Conservation (phyloP, 2,329 filamentous ascomycete genomes). For the Tolypocladium cylindrosporum region DNA sequence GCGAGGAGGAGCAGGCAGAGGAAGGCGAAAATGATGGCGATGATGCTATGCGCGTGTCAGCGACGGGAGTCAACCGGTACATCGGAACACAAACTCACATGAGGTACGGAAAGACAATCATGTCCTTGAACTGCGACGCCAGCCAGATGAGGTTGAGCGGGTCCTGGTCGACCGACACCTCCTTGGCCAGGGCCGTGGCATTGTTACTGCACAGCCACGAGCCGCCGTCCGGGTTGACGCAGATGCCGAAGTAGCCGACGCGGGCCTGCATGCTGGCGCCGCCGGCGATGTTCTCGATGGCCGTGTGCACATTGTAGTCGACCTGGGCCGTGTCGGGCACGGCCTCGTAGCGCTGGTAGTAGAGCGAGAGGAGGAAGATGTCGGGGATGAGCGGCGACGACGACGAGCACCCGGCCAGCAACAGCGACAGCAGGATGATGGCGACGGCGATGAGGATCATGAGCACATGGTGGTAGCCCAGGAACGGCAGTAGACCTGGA, state of each 20-base stretch:
- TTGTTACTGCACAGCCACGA: conserved; percentile 96
- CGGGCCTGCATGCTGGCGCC: conserved; percentile 76
- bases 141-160: conserved; percentile 97
- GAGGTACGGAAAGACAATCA: conserved; percentile 95
- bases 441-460: conserved; percentile 94
- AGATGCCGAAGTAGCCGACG: conserved; percentile 97
- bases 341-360: conserved; percentile 82
- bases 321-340: conserved; percentile 79
- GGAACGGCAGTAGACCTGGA: conserved; percentile 55
- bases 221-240: conserved; percentile 82
- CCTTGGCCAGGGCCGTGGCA: conserved; percentile 81
- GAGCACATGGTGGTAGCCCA: conserved; percentile 75
- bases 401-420: conserved; percentile 92
- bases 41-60: conserved; percentile 52
- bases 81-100: conserved; percentile 52
- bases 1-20: conserved; percentile 89
- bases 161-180: conserved; percentile 84
- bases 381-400: conserved; percentile 89
- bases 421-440: conserved; percentile 86
- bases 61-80: not conserved
- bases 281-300: conserved; percentile 84
- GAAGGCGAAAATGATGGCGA: conserved; percentile 95
- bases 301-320: conserved; percentile 74
- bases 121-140: conserved; percentile 93
- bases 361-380: conserved; percentile 97